Conservation (phyloP, 352 stramenopile genomes). For the Phytophthora gonapodyides region DNA sequence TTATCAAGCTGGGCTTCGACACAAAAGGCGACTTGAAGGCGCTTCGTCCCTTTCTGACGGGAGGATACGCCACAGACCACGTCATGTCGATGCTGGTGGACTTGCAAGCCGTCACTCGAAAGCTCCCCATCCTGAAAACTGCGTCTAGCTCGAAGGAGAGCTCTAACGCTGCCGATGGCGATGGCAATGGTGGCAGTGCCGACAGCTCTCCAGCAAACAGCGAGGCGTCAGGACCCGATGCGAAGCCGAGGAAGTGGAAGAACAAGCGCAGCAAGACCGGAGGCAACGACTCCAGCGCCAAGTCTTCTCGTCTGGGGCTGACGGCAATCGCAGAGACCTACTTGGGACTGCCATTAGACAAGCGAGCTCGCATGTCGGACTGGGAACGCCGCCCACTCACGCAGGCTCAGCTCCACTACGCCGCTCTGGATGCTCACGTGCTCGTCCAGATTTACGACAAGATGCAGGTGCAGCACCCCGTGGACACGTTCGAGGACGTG, state of each 20-base stretch:
- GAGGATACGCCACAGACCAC: slow-evolving; percentile 23
- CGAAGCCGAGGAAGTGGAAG: slow-evolving; percentile 27
- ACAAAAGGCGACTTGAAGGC: slow-evolving; percentile 66
- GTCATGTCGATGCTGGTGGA: slow-evolving; percentile 62
- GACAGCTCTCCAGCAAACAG: slow-evolving; percentile 14
- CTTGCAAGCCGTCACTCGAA: slow-evolving; percentile 51
- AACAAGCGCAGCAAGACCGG: slow-evolving; percentile 31
- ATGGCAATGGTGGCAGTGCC: slow-evolving; percentile 1
- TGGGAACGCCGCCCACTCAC: slow-evolving; percentile 75
- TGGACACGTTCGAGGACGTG: slow-evolving; percentile 34
- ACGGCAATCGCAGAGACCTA: slow-evolving; percentile 56
- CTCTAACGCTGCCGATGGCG: slow-evolving; percentile 6
- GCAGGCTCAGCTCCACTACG: slow-evolving; percentile 68
- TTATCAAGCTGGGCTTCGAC: slow-evolving; percentile 81
- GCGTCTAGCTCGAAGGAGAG: slow-evolving; percentile 7
- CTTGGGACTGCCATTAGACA: slow-evolving; percentile 71
- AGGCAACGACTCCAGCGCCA: slow-evolving; percentile 13
- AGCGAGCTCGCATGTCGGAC: slow-evolving; percentile 74
- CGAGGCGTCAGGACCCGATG: slow-evolving; percentile 11
- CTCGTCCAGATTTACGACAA: slow-evolving; percentile 62
- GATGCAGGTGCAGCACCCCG: slow-evolving; percentile 49
- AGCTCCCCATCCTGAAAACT: slow-evolving; percentile 30
- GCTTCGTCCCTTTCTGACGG: slow-evolving; percentile 50
- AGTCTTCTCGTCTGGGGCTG: slow-evolving; percentile 46
- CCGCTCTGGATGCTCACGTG: slow-evolving; percentile 71